Evolutionary conservation across 495 filamentous ascomycete genomes (phyloP).

Genomic region (Aspergillus mulundensis): DNA sequence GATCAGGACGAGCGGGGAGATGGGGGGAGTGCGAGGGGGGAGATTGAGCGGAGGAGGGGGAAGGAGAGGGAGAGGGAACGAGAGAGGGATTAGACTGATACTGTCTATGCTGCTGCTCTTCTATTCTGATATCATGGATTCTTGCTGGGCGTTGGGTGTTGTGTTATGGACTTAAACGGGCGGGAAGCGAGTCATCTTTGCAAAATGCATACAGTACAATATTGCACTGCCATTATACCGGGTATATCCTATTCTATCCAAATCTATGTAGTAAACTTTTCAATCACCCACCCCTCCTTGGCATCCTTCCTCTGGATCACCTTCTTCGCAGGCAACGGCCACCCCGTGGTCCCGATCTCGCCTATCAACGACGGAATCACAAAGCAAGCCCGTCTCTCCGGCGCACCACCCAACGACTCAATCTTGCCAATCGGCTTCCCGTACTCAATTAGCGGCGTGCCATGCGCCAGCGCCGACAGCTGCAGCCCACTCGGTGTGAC

Average conservation of each 20-base stretch:
- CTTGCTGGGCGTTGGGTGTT: slow-evolving; percentile 5
- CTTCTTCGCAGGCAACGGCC: slow-evolving; percentile 80
- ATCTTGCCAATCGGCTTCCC: slow-evolving; percentile 88
- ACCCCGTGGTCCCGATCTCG: slow-evolving; percentile 65
- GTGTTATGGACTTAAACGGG: background rate
- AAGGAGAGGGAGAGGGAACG: slow-evolving; percentile 24
- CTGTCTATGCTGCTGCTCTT: background rate
- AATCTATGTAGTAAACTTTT: slow-evolving; percentile 48
- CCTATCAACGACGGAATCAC: slow-evolving; percentile 70
- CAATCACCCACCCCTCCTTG: slow-evolving; percentile 74
- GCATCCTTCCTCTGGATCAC: slow-evolving; percentile 71
- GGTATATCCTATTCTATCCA: slow-evolving; percentile 13
- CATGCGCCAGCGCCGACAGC: slow-evolving; percentile 75
- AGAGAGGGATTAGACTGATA: background rate
- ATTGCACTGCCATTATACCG: slow-evolving; percentile 2
- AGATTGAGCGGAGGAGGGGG: slow-evolving; percentile 38
- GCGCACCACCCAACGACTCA: slow-evolving; percentile 51
- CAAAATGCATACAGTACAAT: background rate
- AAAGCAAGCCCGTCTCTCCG: slow-evolving; percentile 68
- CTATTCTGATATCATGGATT: background rate
- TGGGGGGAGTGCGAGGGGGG: slow-evolving; percentile 45
- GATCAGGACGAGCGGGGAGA: slow-evolving; percentile 73
- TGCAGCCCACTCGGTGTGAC: slow-evolving; percentile 70
- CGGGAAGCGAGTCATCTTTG: background rate
- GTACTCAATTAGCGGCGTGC: slow-evolving; percentile 78